phyloP scores from a whole-genome alignment of 768 basidiomycete genomes.

The Lactarius trivialis region DNA sequence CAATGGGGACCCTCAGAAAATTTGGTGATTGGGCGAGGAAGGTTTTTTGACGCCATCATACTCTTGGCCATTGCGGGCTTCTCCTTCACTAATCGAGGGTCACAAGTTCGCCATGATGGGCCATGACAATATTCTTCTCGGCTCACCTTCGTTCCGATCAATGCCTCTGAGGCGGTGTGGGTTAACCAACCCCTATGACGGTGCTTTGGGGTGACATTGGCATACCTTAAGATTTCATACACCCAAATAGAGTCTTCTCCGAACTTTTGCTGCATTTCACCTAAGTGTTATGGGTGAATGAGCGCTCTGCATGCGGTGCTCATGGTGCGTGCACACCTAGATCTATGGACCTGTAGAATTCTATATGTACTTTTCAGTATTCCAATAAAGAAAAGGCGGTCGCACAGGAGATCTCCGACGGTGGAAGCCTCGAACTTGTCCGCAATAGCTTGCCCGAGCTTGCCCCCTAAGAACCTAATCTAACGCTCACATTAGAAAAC shows the following conservation, averaged over 20 bases:
- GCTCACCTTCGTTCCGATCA: conserved; percentile 77
- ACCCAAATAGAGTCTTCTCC: conserved; percentile 87
- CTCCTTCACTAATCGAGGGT: conserved; percentile 60
- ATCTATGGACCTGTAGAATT: conserved; percentile 41
- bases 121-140: background rate
- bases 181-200: background rate
- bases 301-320: background rate
- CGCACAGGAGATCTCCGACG: conserved; percentile 86
- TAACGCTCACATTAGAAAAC: conserved; percentile 28
- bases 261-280: conserved; percentile 53
- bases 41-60: conserved; percentile 96
- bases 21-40: conserved; percentile 69
- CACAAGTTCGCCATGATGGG: background rate
- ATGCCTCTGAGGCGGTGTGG: conserved; percentile 52
- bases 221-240: conserved; percentile 81
- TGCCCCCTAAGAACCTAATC: conserved; percentile 95
- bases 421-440: conserved; percentile 84
- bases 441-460: conserved; percentile 82
- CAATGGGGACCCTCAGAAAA: conserved; percentile 77
- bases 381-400: background rate
- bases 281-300: background rate
- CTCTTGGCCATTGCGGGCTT: conserved; percentile 76
- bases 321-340: conserved; percentile 39
- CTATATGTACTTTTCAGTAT: background rate
- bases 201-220: conserved; percentile 2